Evolutionary conservation across 352 stramenopile species (phyloP).

Genomic region (Pythium grandisporangium): DNA sequence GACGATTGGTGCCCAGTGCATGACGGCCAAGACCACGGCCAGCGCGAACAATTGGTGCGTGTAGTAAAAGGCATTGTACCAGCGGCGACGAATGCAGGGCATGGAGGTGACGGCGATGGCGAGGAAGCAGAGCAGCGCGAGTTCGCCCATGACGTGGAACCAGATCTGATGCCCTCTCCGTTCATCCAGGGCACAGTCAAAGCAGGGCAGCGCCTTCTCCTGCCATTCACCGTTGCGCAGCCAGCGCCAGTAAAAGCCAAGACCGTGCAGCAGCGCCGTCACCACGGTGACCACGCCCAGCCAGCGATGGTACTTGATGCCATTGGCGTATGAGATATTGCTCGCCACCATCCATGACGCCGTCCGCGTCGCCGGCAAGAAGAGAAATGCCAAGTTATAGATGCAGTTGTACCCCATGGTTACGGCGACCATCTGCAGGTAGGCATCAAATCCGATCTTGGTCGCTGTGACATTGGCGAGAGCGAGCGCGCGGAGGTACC

Average conservation of each 20-base stretch:
- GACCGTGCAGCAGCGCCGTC: constrained; percentile 12
- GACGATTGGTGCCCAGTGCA: constrained; percentile 25
- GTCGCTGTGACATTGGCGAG: constrained; percentile 1
- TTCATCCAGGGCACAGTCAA: constrained; percentile 17
- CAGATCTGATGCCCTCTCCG: constrained; percentile 11
- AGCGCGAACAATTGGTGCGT: constrained; percentile 28
- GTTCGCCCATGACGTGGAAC: constrained; percentile 32
- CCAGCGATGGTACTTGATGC: constrained; percentile 33
- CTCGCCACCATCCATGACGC: constrained; percentile 27
- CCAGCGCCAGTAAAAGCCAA: constrained; percentile 19
- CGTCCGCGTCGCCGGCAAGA: constrained; percentile 22
- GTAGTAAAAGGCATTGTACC: constrained; percentile 38
- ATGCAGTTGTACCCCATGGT: constrained; percentile 16
- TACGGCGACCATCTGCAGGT: background rate
- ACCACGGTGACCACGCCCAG: constrained; percentile 14
- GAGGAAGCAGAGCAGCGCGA: constrained; percentile 24
- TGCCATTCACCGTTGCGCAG: constrained; percentile 12
- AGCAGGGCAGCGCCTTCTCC: constrained; percentile 23
- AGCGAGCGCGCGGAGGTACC: constrained; percentile 1
- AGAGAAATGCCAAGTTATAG: constrained; percentile 31
- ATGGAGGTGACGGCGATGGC: constrained; percentile 22
- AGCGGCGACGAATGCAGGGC: constrained; percentile 23
- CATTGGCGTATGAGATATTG: constrained; percentile 23
- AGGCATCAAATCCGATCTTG: background rate
- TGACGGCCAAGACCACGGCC: constrained; percentile 18